Evolutionary conservation across 2,329 filamentous ascomycete genomes (phyloP), one percentile per base, ranked within the genome.

Genomic region (Paracorniculantispora psalliotae): DNA sequence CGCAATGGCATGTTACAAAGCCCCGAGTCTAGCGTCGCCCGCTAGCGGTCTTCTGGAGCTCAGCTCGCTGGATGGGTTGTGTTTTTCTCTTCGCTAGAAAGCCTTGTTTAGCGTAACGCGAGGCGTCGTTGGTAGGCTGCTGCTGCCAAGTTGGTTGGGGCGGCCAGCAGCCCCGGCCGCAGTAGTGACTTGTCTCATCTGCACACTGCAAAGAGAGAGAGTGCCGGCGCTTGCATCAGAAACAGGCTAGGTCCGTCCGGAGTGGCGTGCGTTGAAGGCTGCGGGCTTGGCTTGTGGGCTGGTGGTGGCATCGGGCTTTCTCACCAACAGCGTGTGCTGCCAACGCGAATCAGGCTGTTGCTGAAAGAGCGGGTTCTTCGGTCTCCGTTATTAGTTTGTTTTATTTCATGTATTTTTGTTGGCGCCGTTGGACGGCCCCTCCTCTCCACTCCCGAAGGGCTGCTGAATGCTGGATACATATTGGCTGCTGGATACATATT

Each of bases 381-480:
- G 30, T 33, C 30, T 33, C 12, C 6, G 30, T 33, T 6, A 33
- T 12, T 33, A 33, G 6, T 33, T 12, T 12, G 30, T 33, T 33
- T 33, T 33, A 33, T 6, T 33, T 33, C 2, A 55, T n/a, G 26
- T 23, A 44, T 54, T 35, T 23, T 55, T n/a, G n/a, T n/a, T n/a
- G n/a, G 51, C 28, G 53, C 53, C 53, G 53, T 56, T 56, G 43
- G 21, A 56, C 51, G 51, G 43, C 53, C 43, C 43, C 44, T 48
- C 44, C 23, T 17, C 53, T 47, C 53, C 53, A 56, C 43, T 30
- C 53, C 43, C 26, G 48, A n/a, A 28, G 47, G 35, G 19, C 33
- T 35, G 52, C 39, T 52, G 48, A 30, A 21, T 37, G 13, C 28
- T 41, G 49, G 49, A 51, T 51, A n/a, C n/a, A n/a, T 51, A n/a